phyloP scores from a whole-genome alignment of 2,329 filamentous ascomycete species.

The Pseudogymnoascus sp. region DNA sequence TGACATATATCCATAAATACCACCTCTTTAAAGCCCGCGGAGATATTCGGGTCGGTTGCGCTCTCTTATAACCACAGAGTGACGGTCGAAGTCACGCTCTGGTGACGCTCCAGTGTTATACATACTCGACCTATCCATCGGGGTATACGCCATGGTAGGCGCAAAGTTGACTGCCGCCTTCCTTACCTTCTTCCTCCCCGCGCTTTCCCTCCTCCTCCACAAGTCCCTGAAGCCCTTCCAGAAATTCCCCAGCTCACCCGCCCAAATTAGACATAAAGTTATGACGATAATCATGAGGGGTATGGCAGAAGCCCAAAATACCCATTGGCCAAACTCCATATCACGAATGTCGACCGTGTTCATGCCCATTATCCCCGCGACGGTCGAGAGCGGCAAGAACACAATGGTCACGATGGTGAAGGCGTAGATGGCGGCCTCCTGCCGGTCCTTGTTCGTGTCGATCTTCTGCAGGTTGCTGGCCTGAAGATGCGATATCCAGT shows the following conservation, averaged over 20 bases:
- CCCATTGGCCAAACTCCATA: slow-evolving; percentile 26
- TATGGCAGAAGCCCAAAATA: slow-evolving; percentile 31
- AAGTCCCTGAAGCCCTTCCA: slow-evolving; percentile 4
- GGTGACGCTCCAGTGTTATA: not conserved
- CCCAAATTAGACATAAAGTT: slow-evolving; percentile 21
- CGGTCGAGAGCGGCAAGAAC: slow-evolving; percentile 30
- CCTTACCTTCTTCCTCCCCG: not conserved
- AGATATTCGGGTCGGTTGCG: not conserved
- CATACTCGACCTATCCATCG: not conserved
- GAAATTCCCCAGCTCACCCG: slow-evolving; percentile 17
- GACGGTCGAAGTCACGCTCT: not conserved
- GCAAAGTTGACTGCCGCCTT: not conserved
- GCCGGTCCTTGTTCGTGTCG: slow-evolving; percentile 26
- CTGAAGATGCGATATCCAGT: slow-evolving; percentile 19
- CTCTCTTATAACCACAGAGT: not conserved
- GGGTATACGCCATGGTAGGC: slow-evolving; percentile 2
- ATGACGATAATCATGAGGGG: slow-evolving; percentile 28
- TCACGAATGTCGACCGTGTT: slow-evolving; percentile 31
- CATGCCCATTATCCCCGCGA: slow-evolving; percentile 31
- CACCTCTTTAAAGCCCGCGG: not conserved
- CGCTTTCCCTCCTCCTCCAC: not conserved
- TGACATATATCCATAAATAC: not conserved
- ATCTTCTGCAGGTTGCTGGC: slow-evolving; percentile 23
- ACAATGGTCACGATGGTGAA: slow-evolving; percentile 34
- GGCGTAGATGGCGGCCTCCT: slow-evolving; percentile 28